These are phyloP conservation scores for Starmerella lactis-condensi DNA, from an alignment of 805 yeast species.

Conservation along the genomic window DNA sequence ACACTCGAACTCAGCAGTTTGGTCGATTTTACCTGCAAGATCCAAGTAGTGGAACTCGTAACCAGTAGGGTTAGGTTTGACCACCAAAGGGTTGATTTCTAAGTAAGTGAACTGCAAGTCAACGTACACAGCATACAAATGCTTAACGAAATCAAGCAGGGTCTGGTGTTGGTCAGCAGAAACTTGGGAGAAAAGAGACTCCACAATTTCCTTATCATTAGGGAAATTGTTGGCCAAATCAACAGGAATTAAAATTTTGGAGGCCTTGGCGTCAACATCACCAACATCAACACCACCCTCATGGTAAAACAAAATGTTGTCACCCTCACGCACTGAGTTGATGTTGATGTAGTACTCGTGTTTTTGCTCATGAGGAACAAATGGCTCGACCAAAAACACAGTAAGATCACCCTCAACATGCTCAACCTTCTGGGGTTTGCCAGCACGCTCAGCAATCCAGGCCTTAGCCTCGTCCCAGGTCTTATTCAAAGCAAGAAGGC, in stretches of 20 bases:
- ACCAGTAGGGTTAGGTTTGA: conserved; percentile 24
- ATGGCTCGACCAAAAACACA: conserved; percentile 31
- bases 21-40: conserved; percentile 31
- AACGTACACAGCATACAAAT: conserved; percentile 30
- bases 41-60: conserved; percentile 31
- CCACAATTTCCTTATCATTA: conserved; percentile 22
- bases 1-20: conserved; percentile 32
- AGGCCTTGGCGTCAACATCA: conserved; percentile 31
- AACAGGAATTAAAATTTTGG: conserved; percentile 27
- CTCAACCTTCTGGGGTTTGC: conserved; percentile 26
- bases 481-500: conserved; percentile 28
- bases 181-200: conserved; percentile 24
- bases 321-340: conserved; percentile 32
- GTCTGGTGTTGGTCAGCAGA: conserved; percentile 27
- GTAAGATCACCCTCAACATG: conserved; percentile 25
- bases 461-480: conserved; percentile 28
- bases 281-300: conserved; percentile 34
- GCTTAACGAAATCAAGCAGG: conserved; percentile 29
- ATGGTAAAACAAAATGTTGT: conserved; percentile 31
- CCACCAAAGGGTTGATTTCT: conserved; percentile 31
- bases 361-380: conserved; percentile 30
- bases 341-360: conserved; percentile 32
- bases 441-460: conserved; percentile 30
- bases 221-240: conserved; percentile 27
- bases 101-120: conserved; percentile 31